Conservation (phyloP, 371 early-diverging fungal genomes). For the Mucor circinelloides region DNA sequence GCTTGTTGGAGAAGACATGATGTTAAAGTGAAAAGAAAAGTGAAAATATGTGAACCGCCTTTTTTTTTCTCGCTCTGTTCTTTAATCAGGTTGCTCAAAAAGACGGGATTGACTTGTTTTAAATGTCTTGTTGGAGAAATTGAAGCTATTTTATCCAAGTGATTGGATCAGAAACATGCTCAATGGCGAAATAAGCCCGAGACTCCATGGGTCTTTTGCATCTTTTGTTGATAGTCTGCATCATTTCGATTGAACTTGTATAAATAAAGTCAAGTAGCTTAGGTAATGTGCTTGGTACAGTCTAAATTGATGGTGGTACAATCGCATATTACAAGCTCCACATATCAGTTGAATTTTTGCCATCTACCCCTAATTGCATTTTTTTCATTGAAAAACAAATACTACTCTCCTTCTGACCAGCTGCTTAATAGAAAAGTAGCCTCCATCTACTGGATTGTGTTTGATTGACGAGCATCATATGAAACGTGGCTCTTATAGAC, state of each 20-base stretch:
- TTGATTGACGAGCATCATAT: too few relatives aligned
- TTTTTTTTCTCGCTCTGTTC: background rate
- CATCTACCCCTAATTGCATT: too few relatives aligned
- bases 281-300: too few relatives aligned
- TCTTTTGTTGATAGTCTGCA: background rate
- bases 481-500: too few relatives aligned
- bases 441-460: background rate
- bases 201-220: background rate
- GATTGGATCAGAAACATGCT: background rate
- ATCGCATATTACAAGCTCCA: too few relatives aligned
- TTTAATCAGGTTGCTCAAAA: background rate
- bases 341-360: too few relatives aligned
- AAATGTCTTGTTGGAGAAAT: background rate
- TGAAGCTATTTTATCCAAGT: background rate
- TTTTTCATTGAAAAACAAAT: background rate
- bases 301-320: too few relatives aligned
- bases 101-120: background rate
- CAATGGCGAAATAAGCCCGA: background rate
- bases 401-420: background rate
- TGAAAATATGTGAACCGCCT: background rate
- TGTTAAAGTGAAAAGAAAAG: background rate
- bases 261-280: too few relatives aligned
- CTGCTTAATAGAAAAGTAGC: background rate
- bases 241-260: too few relatives aligned
- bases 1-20: background rate